Percentiles rank a stretch among this genome's conserved stretches.
These are phyloP conservation scores for Pontederia crassipes DNA, from an alignment of 176 grass and related monocot species.

Conservation along the genomic window DNA sequence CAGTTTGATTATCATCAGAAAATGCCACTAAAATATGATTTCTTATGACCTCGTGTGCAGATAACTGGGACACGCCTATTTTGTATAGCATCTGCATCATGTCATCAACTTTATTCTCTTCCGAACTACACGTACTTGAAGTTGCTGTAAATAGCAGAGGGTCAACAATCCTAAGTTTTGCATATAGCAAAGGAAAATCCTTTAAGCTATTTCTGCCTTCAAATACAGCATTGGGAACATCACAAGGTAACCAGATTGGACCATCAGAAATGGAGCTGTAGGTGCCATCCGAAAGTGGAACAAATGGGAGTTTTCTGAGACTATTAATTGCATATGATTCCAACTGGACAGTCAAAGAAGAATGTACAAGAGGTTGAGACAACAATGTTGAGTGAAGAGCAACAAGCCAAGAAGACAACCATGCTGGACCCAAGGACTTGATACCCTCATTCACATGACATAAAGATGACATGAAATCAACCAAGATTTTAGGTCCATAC, in stretches of 20 bases:
- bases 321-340: conserved; percentile 55
- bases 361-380: conserved; percentile 38
- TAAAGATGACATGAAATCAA: conserved; percentile 60
- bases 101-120: conserved; percentile 53
- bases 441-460: conserved; percentile 45
- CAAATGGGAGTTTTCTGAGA: conserved; percentile 63
- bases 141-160: conserved; percentile 45
- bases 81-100: conserved; percentile 60
- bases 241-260: conserved; percentile 79
- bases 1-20: conserved; percentile 29
- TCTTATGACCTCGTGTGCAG: conserved; percentile 85
- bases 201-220: conserved; percentile 45
- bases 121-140: conserved; percentile 36
- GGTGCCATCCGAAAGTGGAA: conserved; percentile 88
- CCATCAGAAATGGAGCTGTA: conserved; percentile 69
- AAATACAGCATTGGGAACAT: conserved; percentile 36
- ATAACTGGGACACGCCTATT: conserved; percentile 70
- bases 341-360: conserved; percentile 20
- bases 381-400: conserved; percentile 43
- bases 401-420: conserved; percentile 82
- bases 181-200: conserved; percentile 60
- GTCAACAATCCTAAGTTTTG: conserved; percentile 57
- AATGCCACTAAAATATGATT: conserved; percentile 66
- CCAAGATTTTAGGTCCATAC: conserved; percentile 66
- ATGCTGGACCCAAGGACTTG: conserved; percentile 64